phyloP scores from a whole-genome alignment of 2,329 filamentous ascomycete species.

The Chaetomiaceae sp. region DNA sequence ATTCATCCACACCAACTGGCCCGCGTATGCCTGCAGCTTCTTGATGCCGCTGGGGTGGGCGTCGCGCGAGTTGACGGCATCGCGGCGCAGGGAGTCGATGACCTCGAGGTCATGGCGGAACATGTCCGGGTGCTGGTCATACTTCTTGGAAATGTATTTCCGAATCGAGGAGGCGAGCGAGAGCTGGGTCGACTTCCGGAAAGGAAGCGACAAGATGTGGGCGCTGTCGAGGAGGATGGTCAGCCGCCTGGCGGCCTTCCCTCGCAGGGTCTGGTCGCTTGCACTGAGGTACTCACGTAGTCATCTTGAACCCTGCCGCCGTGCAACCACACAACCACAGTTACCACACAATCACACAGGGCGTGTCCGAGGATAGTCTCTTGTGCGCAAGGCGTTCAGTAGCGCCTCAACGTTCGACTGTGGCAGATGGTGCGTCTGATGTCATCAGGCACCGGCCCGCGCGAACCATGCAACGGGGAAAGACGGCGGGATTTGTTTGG shows the following conservation, averaged over 20 bases:
- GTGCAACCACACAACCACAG: too few species aligned
- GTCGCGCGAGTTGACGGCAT: slow-evolving; percentile 86
- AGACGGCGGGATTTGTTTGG: slow-evolving; percentile 4
- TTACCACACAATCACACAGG: too few species aligned
- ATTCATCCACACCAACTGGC: slow-evolving; percentile 86
- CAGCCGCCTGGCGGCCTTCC: too few species aligned
- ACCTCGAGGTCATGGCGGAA: slow-evolving; percentile 81
- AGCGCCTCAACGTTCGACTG: background rate
- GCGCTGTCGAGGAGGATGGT: slow-evolving; percentile 21
- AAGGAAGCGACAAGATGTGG: slow-evolving; percentile 75
- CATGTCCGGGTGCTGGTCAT: slow-evolving; percentile 98
- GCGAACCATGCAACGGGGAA: background rate
- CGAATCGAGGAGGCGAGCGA: slow-evolving; percentile 79
- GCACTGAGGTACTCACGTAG: slow-evolving; percentile 16
- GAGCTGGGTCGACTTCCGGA: slow-evolving; percentile 77
- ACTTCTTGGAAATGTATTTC: slow-evolving; percentile 95
- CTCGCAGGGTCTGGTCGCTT: background rate
- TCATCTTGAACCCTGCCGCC: slow-evolving; percentile 10
- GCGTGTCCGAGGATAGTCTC: background rate
- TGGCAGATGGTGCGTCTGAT: slow-evolving; percentile 2
- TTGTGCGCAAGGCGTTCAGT: background rate
- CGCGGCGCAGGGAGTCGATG: slow-evolving; percentile 76
- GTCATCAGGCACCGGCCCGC: slow-evolving; percentile 4
- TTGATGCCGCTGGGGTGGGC: slow-evolving; percentile 80
- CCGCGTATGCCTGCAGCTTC: slow-evolving; percentile 87